Evolutionary conservation across 2,329 filamentous ascomycete genomes (phyloP).

Genomic region (Sordariomycetes sp.): DNA sequence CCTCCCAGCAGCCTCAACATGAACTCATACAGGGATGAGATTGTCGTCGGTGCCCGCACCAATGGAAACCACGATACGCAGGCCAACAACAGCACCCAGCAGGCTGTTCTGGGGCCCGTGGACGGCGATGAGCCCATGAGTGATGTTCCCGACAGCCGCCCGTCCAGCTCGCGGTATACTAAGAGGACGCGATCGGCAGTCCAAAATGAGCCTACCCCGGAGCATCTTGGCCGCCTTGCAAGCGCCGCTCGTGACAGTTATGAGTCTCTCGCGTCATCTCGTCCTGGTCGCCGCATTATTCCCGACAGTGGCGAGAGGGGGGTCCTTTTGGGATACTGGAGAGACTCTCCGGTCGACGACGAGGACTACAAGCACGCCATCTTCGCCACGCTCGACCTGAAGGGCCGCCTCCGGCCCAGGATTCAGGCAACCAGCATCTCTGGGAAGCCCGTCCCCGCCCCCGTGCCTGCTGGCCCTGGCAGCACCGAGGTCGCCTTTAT

Average conservation of each 20-base stretch:
- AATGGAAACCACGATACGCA: neutral
- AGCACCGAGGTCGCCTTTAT: conserved; percentile 57
- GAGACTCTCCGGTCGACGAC: conserved; percentile 41
- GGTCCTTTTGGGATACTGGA: conserved; percentile 47
- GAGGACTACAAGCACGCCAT: conserved; percentile 43
- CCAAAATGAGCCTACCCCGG: conserved; percentile 9
- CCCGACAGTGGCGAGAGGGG: conserved; percentile 24
- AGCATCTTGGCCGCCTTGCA: neutral
- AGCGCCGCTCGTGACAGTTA: conserved; percentile 5
- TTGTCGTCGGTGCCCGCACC: conserved; percentile 18
- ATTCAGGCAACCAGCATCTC: conserved; percentile 38
- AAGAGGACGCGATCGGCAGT: conserved; percentile 1
- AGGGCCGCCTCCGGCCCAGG: conserved; percentile 49
- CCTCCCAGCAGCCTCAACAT: conserved; percentile 27
- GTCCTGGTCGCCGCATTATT: conserved; percentile 2
- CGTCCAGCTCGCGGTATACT: conserved; percentile 5
- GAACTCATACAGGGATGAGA: conserved; percentile 37
- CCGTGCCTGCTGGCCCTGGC: conserved; percentile 46
- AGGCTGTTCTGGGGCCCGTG: neutral
- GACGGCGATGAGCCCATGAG: conserved; percentile 1
- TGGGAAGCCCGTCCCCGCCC: conserved; percentile 33
- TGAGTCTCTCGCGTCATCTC: conserved; percentile 1
- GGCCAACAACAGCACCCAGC: neutral
- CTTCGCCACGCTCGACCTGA: conserved; percentile 51
- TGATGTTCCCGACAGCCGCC: neutral